A percentile compares a stretch with the other conserved stretches of the same genome.
These are phyloP conservation scores for Aspergillus ibericus DNA, from an alignment of 2,329 filamentous ascomycete species.

Conservation along the genomic window DNA sequence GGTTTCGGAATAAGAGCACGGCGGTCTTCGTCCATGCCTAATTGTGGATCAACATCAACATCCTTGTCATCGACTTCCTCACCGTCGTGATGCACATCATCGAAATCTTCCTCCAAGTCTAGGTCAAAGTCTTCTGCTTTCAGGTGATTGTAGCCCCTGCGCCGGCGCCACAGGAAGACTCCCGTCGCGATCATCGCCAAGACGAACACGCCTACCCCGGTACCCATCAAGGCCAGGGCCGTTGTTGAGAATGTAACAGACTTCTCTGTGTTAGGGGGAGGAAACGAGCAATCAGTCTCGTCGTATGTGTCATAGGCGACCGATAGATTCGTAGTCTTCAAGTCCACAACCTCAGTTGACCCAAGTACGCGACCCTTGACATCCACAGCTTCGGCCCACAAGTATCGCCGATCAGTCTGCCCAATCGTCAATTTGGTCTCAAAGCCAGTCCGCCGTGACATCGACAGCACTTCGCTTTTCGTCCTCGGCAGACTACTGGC, in stretches of 20 bases:
- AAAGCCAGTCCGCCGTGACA: background rate
- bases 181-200: background rate
- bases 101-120: background rate
- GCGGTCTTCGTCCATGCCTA: background rate
- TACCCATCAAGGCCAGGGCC: background rate
- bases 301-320: background rate
- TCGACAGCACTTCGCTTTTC: background rate
- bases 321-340: background rate
- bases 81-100: background rate
- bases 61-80: background rate
- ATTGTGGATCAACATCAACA: background rate
- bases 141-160: background rate
- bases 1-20: background rate
- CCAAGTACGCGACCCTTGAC: background rate
- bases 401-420: background rate
- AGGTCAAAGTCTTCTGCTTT: conserved; percentile 1
- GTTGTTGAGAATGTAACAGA: background rate
- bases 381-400: conserved; percentile 1
- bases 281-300: background rate
- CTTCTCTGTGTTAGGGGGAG: background rate
- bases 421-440: conserved; percentile 1
- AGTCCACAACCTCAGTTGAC: background rate
- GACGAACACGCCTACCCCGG: background rate
- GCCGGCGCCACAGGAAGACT: background rate
- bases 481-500: background rate